These are phyloP conservation scores for Fusarium coicis DNA, from an alignment of 2,329 filamentous ascomycete species.

Conservation along the genomic window DNA sequence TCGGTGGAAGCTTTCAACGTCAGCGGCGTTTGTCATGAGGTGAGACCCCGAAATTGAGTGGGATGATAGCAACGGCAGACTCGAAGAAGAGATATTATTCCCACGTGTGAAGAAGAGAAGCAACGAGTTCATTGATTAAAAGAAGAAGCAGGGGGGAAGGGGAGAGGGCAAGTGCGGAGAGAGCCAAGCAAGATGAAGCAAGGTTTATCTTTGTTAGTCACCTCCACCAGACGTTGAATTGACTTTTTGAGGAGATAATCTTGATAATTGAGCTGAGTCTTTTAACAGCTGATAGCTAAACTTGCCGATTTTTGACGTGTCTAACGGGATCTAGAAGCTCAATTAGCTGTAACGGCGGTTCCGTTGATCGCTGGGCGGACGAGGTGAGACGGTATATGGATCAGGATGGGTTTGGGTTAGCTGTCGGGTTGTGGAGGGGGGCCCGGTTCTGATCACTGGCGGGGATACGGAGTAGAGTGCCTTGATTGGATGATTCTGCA, in stretches of 20 bases:
- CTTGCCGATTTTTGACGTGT: not conserved
- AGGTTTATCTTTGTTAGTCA: not conserved
- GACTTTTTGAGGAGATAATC: not conserved
- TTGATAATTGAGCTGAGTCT: not conserved
- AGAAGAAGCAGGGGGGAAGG: not conserved
- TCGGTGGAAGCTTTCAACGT: conserved; percentile 17
- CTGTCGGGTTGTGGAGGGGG: conserved; percentile 1
- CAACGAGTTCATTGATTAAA: not conserved
- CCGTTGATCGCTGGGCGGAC: not conserved
- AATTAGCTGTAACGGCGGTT: conserved; percentile 2
- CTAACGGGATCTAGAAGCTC: conserved; percentile 23
- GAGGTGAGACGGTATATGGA: conserved; percentile 12
- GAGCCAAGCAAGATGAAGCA: not conserved
- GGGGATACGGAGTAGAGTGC: conserved; percentile 11
- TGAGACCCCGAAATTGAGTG: not conserved
- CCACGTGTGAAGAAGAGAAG: not conserved
- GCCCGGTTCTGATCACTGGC: not conserved
- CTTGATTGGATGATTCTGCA: not conserved
- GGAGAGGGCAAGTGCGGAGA: conserved; percentile 13
- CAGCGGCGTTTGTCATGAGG: conserved; percentile 25
- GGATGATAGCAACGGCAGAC: not conserved
- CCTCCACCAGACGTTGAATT: not conserved
- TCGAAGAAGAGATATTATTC: not conserved
- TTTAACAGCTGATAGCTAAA: not conserved
- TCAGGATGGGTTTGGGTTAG: conserved; percentile 7